Percentiles rank a stretch among this genome's conserved stretches.
Evolutionary conservation across 306 rosid species (phyloP).

Genomic region (Vigna unguiculata): DNA sequence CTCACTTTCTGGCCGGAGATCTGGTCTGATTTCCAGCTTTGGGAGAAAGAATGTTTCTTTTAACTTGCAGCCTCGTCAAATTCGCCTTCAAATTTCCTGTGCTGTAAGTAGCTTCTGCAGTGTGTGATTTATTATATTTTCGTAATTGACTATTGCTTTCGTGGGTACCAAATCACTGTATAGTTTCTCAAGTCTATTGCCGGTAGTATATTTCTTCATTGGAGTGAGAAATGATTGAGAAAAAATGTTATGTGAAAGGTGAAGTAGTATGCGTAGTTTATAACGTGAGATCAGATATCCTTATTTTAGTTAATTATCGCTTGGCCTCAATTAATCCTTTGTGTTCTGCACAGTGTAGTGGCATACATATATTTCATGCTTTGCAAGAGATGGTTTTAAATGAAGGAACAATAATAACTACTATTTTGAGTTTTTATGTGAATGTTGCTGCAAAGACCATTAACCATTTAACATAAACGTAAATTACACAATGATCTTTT

Average conservation of each 20-base stretch:
- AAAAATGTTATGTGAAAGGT: conserved; percentile 12
- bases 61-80: conserved; percentile 43
- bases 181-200: background rate
- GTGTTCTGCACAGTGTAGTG: background rate
- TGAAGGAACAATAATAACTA: conserved; percentile 24
- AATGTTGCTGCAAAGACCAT: background rate
- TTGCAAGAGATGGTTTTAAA: background rate
- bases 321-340: background rate
- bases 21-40: conserved; percentile 42
- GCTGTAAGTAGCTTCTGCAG: conserved; percentile 55
- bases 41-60: conserved; percentile 55
- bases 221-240: conserved; percentile 15
- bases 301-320: background rate
- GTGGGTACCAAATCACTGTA: conserved; percentile 6
- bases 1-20: conserved; percentile 40
- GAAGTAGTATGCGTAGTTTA: conserved; percentile 1
- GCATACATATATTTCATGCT: background rate
- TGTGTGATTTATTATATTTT: conserved; percentile 6
- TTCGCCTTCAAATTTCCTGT: conserved; percentile 57
- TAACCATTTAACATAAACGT: background rate
- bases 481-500: conserved; percentile 3
- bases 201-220: background rate
- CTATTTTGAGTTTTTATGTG: background rate
- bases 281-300: background rate
- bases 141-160: background rate